A percentile compares a stretch with the other conserved stretches of the same genome.
Conservation (phyloP, 495 filamentous ascomycete species). For the Cercophora newfieldiana region DNA sequence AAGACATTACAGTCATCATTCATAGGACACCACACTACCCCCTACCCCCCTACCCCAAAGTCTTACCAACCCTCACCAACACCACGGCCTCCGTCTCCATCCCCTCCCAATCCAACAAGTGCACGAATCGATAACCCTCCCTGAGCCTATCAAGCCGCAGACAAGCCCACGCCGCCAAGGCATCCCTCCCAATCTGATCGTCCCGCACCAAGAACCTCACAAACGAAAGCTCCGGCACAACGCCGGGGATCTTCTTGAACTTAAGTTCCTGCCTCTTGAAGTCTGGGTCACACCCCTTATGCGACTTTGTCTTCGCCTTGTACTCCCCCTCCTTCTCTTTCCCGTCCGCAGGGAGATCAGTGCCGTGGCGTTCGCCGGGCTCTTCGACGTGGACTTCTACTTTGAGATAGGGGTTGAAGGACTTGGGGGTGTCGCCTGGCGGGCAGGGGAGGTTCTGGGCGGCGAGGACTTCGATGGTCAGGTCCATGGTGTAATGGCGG, state of each 20-base stretch:
- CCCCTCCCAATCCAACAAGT: slow-evolving; percentile 66
- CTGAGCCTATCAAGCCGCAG: slow-evolving; percentile 78
- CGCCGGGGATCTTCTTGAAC: slow-evolving; percentile 61
- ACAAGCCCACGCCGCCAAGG: slow-evolving; percentile 83
- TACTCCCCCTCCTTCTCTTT: slow-evolving; percentile 59
- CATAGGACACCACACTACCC: neutral
- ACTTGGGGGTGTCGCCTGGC: slow-evolving; percentile 51
- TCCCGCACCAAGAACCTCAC: slow-evolving; percentile 85
- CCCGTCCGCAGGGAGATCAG: slow-evolving; percentile 30
- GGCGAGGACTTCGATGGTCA: slow-evolving; percentile 56
- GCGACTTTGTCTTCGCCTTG: slow-evolving; percentile 66
- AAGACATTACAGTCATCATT: neutral
- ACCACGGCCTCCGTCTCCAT: slow-evolving; percentile 61
- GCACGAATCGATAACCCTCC: slow-evolving; percentile 73
- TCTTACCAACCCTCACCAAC: slow-evolving; percentile 68
- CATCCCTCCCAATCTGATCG: slow-evolving; percentile 72
- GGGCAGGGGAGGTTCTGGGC: slow-evolving; percentile 59
- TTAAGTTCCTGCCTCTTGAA: slow-evolving; percentile 63
- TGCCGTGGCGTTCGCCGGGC: slow-evolving; percentile 47
- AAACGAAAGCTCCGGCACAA: slow-evolving; percentile 79
- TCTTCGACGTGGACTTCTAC: slow-evolving; percentile 79
- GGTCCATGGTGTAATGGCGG: slow-evolving; percentile 50
- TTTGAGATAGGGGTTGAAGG: slow-evolving; percentile 79
- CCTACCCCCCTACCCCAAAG: slow-evolving; percentile 33
- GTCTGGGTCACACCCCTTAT: slow-evolving; percentile 65